Evolutionary conservation across 2,329 filamentous ascomycete genomes (phyloP).

Genomic region (Colletotrichum incanum): DNA sequence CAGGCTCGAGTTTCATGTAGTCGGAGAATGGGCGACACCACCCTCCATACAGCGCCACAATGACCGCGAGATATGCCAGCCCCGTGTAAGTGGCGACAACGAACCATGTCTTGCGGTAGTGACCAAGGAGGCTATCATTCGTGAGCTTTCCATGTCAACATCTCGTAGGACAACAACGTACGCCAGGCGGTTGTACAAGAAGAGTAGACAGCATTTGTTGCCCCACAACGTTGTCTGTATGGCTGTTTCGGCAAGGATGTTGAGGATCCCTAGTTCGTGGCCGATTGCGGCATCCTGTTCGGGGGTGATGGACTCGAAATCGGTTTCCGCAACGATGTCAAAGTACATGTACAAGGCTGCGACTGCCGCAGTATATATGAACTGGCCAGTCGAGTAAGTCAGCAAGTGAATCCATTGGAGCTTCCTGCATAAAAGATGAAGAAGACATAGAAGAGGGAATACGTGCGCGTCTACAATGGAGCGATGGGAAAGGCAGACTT

Average conservation of each 20-base stretch:
- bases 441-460: no score
- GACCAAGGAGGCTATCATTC: constrained; percentile 22
- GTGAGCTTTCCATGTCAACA: constrained; percentile 1
- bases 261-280: constrained; percentile 27
- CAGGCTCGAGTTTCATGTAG: constrained; percentile 30
- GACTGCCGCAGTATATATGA: constrained; percentile 25
- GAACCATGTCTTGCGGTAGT: constrained; percentile 29
- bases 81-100: constrained; percentile 14
- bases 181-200: constrained; percentile 33
- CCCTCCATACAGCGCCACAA: constrained; percentile 35
- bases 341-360: constrained; percentile 25
- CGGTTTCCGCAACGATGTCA: neutral
- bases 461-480: neutral
- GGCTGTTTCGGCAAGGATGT: constrained; percentile 33
- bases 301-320: constrained; percentile 21
- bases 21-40: constrained; percentile 39
- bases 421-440: neutral
- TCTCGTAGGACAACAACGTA: neutral
- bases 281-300: constrained; percentile 8
- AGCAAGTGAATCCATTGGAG: neutral
- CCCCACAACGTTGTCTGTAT: constrained; percentile 42
- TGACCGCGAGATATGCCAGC: constrained; percentile 30
- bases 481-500: neutral
- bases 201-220: constrained; percentile 38
- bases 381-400: neutral